Evolutionary conservation across 768 basidiomycete species (phyloP).

Genomic region (Hirschioporus abietinus): DNA sequence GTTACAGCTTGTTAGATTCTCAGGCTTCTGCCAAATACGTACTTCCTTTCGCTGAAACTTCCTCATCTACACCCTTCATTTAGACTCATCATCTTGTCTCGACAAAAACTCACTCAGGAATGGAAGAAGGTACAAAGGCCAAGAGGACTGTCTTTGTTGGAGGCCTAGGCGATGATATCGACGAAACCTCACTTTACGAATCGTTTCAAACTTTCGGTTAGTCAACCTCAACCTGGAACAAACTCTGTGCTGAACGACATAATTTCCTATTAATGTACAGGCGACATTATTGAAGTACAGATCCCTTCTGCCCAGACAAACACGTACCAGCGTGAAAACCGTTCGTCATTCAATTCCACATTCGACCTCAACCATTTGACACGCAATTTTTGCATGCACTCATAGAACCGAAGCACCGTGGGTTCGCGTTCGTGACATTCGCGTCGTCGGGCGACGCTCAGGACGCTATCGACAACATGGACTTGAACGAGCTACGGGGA

Average conservation of each 20-base stretch:
- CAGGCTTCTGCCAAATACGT: no score
- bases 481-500: slow-evolving; percentile 82
- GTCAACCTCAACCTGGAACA: slow-evolving; percentile 17
- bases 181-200: slow-evolving; percentile 72
- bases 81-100: neutral
- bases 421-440: slow-evolving; percentile 92
- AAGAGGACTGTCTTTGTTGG: slow-evolving; percentile 87
- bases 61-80: neutral
- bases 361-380: slow-evolving; percentile 11
- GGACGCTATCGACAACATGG: slow-evolving; percentile 99
- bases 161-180: slow-evolving; percentile 77
- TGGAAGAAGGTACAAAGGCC: slow-evolving; percentile 81
- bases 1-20: no score
- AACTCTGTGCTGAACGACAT: slow-evolving; percentile 5
- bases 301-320: slow-evolving; percentile 77
- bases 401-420: slow-evolving; percentile 77
- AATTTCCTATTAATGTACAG: slow-evolving; percentile 32
- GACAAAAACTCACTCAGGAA: slow-evolving; percentile 19
- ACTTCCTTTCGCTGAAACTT: neutral
- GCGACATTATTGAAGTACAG: slow-evolving; percentile 90
- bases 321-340: slow-evolving; percentile 49
- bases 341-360: slow-evolving; percentile 30
- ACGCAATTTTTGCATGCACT: slow-evolving; percentile 6
- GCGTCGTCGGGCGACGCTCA: slow-evolving; percentile 77
- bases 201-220: slow-evolving; percentile 85